Evolutionary conservation across 1,284 basidiomycete genomes (phyloP).

Genomic region (Ceratobasidium sp.): DNA sequence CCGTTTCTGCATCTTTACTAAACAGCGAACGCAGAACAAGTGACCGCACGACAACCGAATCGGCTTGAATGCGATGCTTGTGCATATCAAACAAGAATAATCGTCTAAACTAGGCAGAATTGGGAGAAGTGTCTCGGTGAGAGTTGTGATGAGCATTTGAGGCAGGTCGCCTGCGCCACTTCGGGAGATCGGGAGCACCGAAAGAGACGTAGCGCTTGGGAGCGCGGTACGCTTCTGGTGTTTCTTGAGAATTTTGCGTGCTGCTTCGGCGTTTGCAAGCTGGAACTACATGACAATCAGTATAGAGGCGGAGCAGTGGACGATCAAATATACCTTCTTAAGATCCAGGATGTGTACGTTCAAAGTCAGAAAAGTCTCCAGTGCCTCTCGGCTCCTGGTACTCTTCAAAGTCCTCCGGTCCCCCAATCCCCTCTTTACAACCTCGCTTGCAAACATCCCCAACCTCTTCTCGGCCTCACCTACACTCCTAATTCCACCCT

Average conservation of each 20-base stretch:
- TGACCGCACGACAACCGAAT: slow-evolving; percentile 89
- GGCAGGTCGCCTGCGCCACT: slow-evolving; percentile 70
- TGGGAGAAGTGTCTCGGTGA: slow-evolving; percentile 88
- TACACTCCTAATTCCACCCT: slow-evolving; percentile 58
- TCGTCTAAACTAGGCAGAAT: slow-evolving; percentile 88
- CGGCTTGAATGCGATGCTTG: slow-evolving; percentile 88
- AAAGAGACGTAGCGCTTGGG: slow-evolving; percentile 55
- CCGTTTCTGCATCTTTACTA: slow-evolving; percentile 95
- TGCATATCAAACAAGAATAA: slow-evolving; percentile 83
- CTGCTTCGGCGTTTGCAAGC: slow-evolving; percentile 89
- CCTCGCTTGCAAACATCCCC: slow-evolving; percentile 76
- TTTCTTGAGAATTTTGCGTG: slow-evolving; percentile 93
- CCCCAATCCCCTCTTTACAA: slow-evolving; percentile 73
- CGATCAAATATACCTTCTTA: slow-evolving; percentile 73
- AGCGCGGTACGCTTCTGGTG: slow-evolving; percentile 90
- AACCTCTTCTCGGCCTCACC: slow-evolving; percentile 83
- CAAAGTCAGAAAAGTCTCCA: slow-evolving; percentile 85
- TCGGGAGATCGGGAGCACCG: slow-evolving; percentile 51
- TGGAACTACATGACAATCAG: slow-evolving; percentile 70
- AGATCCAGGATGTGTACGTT: slow-evolving; percentile 88
- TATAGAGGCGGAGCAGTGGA: slow-evolving; percentile 45
- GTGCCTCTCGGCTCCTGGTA: slow-evolving; percentile 73
- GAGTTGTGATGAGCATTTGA: slow-evolving; percentile 84
- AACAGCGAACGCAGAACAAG: slow-evolving; percentile 88
- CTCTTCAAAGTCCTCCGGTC: slow-evolving; percentile 73